phyloP scores from a whole-genome alignment of 2,329 filamentous ascomycete species.

The Fusarium illudens region DNA sequence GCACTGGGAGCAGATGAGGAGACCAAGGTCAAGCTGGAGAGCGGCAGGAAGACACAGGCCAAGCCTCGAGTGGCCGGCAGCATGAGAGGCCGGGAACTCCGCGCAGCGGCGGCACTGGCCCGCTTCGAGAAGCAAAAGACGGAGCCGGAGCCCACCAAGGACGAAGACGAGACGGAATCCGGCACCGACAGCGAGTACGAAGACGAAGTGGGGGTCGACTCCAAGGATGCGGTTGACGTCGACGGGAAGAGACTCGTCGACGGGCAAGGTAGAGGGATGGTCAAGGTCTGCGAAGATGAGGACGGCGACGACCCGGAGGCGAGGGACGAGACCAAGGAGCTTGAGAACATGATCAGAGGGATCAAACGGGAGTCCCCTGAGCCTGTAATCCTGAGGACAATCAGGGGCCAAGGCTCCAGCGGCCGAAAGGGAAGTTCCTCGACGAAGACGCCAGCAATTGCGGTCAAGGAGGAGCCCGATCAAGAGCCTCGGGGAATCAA shows the following conservation, averaged over 20 bases:
- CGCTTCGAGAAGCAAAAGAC: conserved; percentile 71
- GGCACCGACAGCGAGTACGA: conserved; percentile 61
- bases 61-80: conserved; percentile 80
- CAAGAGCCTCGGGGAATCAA: not conserved
- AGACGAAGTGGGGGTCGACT: conserved; percentile 52
- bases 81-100: conserved; percentile 75
- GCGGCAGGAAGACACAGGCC: conserved; percentile 66
- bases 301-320: conserved; percentile 56
- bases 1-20: conserved; percentile 75
- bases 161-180: conserved; percentile 50
- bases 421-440: not conserved
- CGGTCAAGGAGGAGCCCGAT: conserved; percentile 24
- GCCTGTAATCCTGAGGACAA: not conserved
- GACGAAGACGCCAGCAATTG: not conserved
- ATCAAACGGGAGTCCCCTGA: conserved; percentile 37
- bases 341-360: conserved; percentile 56
- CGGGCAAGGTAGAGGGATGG: conserved; percentile 70
- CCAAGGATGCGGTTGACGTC: conserved; percentile 67
- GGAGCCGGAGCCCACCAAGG: conserved; percentile 47
- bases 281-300: conserved; percentile 81
- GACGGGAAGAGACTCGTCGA: conserved; percentile 73
- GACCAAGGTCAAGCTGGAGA: conserved; percentile 71
- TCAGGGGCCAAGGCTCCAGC: not conserved
- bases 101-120: conserved; percentile 79
- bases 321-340: conserved; percentile 67